A percentile compares a stretch with the other conserved stretches of the same genome.
These are phyloP conservation scores for Pleoardoris graminearum DNA, from an alignment of 2,329 filamentous ascomycete species.

Conservation along the genomic window DNA sequence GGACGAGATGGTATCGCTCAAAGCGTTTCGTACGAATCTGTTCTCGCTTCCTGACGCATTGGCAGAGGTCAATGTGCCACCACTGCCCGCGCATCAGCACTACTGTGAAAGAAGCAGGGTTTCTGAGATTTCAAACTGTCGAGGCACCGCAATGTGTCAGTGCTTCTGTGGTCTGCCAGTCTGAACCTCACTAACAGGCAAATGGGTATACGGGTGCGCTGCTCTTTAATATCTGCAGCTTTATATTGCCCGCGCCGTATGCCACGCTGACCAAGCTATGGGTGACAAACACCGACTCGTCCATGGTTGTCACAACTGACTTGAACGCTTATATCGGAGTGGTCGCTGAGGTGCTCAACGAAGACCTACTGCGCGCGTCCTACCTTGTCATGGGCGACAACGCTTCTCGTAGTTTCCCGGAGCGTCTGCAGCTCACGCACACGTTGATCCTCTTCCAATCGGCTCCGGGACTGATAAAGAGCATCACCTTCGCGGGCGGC, in stretches of 20 bases:
- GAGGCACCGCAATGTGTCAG: slow-evolving; percentile 21
- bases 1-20: too few species aligned
- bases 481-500: slow-evolving; percentile 59
- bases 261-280: slow-evolving; percentile 69
- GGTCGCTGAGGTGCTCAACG: slow-evolving; percentile 70
- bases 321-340: slow-evolving; percentile 71
- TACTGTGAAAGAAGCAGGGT: slow-evolving; percentile 17
- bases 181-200: too few species aligned
- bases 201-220: slow-evolving; percentile 59
- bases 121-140: slow-evolving; percentile 17
- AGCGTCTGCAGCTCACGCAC: slow-evolving; percentile 63
- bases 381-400: slow-evolving; percentile 72
- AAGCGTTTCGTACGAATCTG: too few species aligned
- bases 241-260: slow-evolving; percentile 69
- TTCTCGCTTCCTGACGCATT: too few species aligned
- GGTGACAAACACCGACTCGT: slow-evolving; percentile 69
- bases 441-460: slow-evolving; percentile 61
- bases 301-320: slow-evolving; percentile 65
- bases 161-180: too few species aligned
- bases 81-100: too few species aligned
- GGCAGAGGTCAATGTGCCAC: too few species aligned
- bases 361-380: slow-evolving; percentile 69
- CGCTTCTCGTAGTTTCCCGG: slow-evolving; percentile 53
- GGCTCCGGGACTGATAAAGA: slow-evolving; percentile 62
- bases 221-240: slow-evolving; percentile 64